Evolutionary conservation across 805 yeast species (phyloP).

Genomic region (Metschnikowia matae): DNA sequence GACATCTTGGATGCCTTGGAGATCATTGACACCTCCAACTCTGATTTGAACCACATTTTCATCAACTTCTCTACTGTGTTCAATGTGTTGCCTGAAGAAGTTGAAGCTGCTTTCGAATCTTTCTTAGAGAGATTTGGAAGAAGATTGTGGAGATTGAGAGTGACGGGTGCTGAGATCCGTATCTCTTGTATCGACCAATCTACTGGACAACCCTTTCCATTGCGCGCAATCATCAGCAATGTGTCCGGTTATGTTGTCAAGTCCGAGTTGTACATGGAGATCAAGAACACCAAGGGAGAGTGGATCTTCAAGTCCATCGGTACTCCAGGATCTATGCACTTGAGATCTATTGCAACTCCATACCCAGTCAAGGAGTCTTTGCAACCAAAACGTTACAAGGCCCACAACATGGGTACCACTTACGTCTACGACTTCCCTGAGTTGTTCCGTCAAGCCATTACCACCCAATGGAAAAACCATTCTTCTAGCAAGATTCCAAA

Average conservation of each 20-base stretch:
- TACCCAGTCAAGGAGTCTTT: conserved; percentile 97
- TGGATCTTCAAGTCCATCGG: conserved; percentile 97
- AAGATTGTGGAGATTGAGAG: conserved; percentile 93
- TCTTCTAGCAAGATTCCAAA: conserved; percentile 60
- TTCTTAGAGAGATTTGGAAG: conserved; percentile 97
- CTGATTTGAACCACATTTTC: conserved; percentile 95
- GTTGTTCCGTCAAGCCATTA: conserved; percentile 87
- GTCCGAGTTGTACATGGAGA: conserved; percentile 91
- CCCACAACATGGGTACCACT: conserved; percentile 97
- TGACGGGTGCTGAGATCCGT: conserved; percentile 95
- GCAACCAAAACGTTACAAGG: conserved; percentile 98
- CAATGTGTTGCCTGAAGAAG: conserved; percentile 91
- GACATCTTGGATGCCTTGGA: conserved; percentile 94
- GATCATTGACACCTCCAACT: conserved; percentile 88
- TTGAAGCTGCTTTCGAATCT: conserved; percentile 95
- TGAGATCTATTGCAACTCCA: conserved; percentile 92
- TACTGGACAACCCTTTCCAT: conserved; percentile 88
- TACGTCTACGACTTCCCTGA: conserved; percentile 99
- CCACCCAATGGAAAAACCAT: conserved; percentile 76
- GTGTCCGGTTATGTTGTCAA: conserved; percentile 97
- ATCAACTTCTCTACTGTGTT: conserved; percentile 95
- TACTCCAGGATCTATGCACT: conserved; percentile 94
- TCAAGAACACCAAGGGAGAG: conserved; percentile 86
- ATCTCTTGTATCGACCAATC: conserved; percentile 89
- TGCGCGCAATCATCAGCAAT: conserved; percentile 93